Evolutionary conservation across 306 rosid species (phyloP), one percentile per base, ranked within the genome.

Genomic region (Trifolium fragiferum): DNA sequence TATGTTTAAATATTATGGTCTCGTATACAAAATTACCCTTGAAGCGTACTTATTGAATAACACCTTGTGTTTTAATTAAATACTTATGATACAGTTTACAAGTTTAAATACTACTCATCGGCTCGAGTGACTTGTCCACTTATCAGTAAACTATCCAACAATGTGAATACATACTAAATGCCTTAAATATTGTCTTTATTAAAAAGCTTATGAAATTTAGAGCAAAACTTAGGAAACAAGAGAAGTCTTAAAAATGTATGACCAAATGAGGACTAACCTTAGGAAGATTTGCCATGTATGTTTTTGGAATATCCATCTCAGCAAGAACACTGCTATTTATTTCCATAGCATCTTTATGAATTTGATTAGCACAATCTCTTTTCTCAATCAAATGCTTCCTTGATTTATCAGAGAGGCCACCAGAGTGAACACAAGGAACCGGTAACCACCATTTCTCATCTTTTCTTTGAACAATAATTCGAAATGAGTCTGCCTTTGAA

Each of bases 391-490:
- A 84, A 15, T 89, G 93, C 82, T 89, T 95, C 55, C 82, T 83
- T 10, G 95, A 74, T 79, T 89, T 89, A 40, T 86, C 92, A 33
- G 96, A 85, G 61, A 95, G 87, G 66, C 99, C 99, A 14, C 81
- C 83, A 0, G 88, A 50, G 77, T 78, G 82, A 54, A 92, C 89
- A 81, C 98, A 95, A 33, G 99, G 99, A 63, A 90, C 84, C 8
- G 99, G 99, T 72, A 92, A 68, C 99, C 99, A 95, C 99, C 99
- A 95, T 74, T 95, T 95, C 77, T 92, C 99, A 69, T 95, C 99
- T 76, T 89, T 90, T 73, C 95, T 80, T 76, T 80, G 87, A 83
- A 47, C 80, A 75, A 92, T 66, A 83, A 71, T 88, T 8, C 99
- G 84, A 72, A 95, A 95, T 2, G 99, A 95, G 73, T 96, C 93